Evolutionary conservation across 2,329 filamentous ascomycete species (phyloP), one percentile per base, ranked within the genome.

Genomic region (Venturia nashicola): DNA sequence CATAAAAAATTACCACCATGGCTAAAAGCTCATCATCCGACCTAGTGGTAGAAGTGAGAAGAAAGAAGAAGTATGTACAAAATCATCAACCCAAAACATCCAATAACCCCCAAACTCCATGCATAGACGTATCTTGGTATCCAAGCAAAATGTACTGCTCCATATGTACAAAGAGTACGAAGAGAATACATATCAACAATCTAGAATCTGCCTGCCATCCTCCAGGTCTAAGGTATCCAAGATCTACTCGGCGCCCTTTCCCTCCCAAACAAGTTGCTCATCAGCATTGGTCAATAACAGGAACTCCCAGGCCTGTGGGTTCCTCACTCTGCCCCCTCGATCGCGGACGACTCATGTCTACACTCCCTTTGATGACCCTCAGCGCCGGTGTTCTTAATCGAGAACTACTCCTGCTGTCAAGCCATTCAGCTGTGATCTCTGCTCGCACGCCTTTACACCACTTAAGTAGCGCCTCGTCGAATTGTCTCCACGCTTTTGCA

Each of bases 391-490:
- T 72, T 68, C 71, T 70, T 48, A 66, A 67, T 68, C 71, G 70
- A 51, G 59, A 42, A 40, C 60, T 62, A 62, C 70, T 72, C 70
- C 72, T 73, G 66, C 72, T 74, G 69, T 76, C 76, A 73, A 71
- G 79, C 82, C 84, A 87, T 70, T 97, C 93, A 59, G 82, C 81
- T 48, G 87, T 83, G 68, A 97, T 85, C 77, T 97, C 93, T 72
- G 90, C 86, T 42, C 94, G 82, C 8, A 97, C 91, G 65, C 83
- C 86, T 68, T 81, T 82, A 74, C 89, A 91, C 94, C 94, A 99
- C 71, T 84, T 80, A 72, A 91, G 82, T 61, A 99, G 80, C 36
- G 91, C 91, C 6, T 83, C 80, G 73, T 99, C 92, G 67, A 99
- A 95, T 64, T 86, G 83, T 61, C 82, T 78, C 92, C 92, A 97